Conservation (phyloP, 257 asterid species). For the Ballota nigra region DNA sequence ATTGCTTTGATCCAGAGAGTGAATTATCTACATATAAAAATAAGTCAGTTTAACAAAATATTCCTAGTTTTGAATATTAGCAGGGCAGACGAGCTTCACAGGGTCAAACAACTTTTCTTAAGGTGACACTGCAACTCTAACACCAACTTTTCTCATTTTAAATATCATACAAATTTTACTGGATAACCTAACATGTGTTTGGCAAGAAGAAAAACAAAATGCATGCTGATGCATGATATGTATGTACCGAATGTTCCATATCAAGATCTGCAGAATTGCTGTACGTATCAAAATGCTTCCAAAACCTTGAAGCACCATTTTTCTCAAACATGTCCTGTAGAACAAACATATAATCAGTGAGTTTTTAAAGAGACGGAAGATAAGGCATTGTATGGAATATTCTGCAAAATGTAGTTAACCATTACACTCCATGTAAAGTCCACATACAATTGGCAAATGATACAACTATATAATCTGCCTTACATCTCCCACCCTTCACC, state of each 20-base stretch:
- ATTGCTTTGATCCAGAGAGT: background rate
- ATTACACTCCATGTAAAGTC: background rate
- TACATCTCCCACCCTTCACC: slow-evolving; percentile 3
- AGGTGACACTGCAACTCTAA: slow-evolving; percentile 1
- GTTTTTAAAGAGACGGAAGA: background rate
- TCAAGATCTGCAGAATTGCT: slow-evolving; percentile 38
- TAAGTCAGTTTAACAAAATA: background rate
- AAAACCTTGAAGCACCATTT: slow-evolving; percentile 70
- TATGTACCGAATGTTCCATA: slow-evolving; percentile 55
- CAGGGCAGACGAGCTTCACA: background rate
- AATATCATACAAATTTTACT: background rate
- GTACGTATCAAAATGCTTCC: slow-evolving; percentile 81
- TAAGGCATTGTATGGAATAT: background rate
- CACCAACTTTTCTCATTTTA: background rate
- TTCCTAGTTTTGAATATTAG: background rate
- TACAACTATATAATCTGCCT: background rate
- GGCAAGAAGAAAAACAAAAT: background rate
- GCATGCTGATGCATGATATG: slow-evolving; percentile 4
- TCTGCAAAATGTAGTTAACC: background rate
- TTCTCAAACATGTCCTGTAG: slow-evolving; percentile 71
- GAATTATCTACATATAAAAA: background rate
- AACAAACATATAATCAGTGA: slow-evolving; percentile 23
- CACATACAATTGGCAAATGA: background rate
- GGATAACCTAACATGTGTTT: background rate
- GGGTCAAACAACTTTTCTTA: background rate